Conservation (phyloP, 2,329 filamentous ascomycete species). For the Verticillium klebahnii region DNA sequence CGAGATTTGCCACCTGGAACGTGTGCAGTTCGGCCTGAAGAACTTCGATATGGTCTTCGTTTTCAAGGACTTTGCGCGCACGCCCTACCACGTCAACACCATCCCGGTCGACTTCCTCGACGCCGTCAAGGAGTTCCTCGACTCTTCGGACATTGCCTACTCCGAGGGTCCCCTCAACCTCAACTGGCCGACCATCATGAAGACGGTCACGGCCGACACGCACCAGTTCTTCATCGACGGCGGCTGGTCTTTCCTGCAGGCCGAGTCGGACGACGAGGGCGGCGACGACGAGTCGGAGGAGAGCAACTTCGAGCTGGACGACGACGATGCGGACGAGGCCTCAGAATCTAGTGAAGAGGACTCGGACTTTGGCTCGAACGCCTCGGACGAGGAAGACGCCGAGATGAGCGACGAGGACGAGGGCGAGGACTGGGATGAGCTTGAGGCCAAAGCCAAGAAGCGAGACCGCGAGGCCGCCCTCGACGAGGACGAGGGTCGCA, state of each 20-base stretch:
- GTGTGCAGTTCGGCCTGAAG: conserved; percentile 94
- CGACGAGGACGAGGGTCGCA: conserved; percentile 76
- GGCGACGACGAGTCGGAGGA: conserved; percentile 83
- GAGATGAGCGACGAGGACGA: conserved; percentile 71
- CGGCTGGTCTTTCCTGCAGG: conserved; percentile 88
- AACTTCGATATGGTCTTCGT: conserved; percentile 99
- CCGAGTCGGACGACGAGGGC: conserved; percentile 82
- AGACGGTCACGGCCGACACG: conserved; percentile 90
- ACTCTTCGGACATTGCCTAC: conserved; percentile 91
- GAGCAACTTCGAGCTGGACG: conserved; percentile 85
- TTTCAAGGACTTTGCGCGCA: conserved; percentile 93
- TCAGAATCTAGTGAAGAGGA: conserved; percentile 76
- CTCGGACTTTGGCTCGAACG: conserved; percentile 90
- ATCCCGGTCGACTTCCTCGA: conserved; percentile 95
- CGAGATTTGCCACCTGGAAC: conserved; percentile 91
- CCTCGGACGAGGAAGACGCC: conserved; percentile 72
- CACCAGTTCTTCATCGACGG: conserved; percentile 94
- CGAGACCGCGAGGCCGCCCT: conserved; percentile 64
- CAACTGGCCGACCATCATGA: conserved; percentile 99
- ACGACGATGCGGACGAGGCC: conserved; percentile 78
- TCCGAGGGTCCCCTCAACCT: conserved; percentile 93
- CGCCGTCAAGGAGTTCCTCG: conserved; percentile 95
- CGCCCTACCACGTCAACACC: conserved; percentile 93
- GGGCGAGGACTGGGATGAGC: conserved; percentile 89
- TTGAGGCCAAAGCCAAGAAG: conserved; percentile 88